Base-by-base conservation (phyloP, 371 early-diverging fungal species). In the Rhizomucor pusillus region DNA sequence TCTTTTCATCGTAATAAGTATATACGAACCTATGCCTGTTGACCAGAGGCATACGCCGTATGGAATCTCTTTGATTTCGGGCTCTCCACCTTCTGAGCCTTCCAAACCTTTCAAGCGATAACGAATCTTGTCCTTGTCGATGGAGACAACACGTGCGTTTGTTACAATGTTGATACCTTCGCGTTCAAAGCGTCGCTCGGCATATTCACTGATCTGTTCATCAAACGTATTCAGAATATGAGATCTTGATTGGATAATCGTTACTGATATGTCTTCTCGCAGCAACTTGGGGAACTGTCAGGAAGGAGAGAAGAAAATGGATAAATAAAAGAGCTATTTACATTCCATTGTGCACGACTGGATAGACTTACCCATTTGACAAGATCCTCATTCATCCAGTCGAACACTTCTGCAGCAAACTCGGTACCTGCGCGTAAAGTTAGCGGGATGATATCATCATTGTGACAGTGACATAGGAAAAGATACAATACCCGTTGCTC, bases 161-260 rank as follows among this genome's bases (percentile, higher is more conserved):
- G 90, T 87, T 29, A 86, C 62, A 13, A 94, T 77, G 41, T 82
- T 70, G 54, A 94, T 86, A 29, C 82, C 80, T 23, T 84, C 81
- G 22, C 92, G 77, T 23, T 63, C 73, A 67, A 94, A 94, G 65
- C 81, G 74, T 24, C 72, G 69, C 60, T 88, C 84, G 5, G 91
- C 89, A 63, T 79, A 81, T 16, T 70, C 62, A 58, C 85, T 78
- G 43, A 91, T 82, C n/a, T 75, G 70, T 1, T 65, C 77, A 71
- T 92, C 93, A 65, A 92, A 92, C 29, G 88, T 87, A 51, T 88
- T 87, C 11, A 94, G 66, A 44, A 94, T 90, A 55, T 89, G 90
- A 39, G 84, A 86, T 43, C 80, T 77, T 14, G 84, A 79, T 60
- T 92, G 89, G 36, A 90, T 84, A 18, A 92, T 78, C 46, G 66